Evolutionary conservation across 129 eudicot species (phyloP), one percentile per base, ranked within the genome.

Genomic region (Sambucus nigra): DNA sequence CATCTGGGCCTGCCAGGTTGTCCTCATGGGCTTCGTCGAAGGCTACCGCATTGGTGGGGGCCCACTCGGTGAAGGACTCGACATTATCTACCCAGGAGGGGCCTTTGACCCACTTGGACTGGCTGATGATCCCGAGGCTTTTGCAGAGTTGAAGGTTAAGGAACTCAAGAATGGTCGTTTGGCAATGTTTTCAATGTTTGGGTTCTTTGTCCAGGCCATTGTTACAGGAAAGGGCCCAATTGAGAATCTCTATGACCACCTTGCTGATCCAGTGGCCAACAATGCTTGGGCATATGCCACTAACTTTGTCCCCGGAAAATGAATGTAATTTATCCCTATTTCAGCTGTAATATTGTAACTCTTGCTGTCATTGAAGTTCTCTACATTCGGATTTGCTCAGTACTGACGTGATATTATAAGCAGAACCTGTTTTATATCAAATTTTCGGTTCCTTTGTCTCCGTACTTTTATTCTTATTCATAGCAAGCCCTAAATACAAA

Each of bases 261-360:
- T 80, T 40, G 70, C 65, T 52, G 83, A 80, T 21, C 88, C 88
- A 7, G 83, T 63, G 8, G 75, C 83, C 40, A 81, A 81, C 65
- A 81, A 81, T 22, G 88, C 84, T 0, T 81, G 88, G 88, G 88
- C 84, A 38, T 81, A 50, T 59, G 88, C 88, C 57, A 80, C 88
- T 5, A 80, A 80, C 82, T 80, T 80, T 58, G 88, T 72, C 9
- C 83, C 83, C 25, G 80, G 83, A 65, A 80, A 80, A 42, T 80
- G 77, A 76, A 24, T 16, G n/a, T 14, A 12, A n/a, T n/a, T n/a
- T n/a, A n/a, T n/a, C n/a, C 39, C 44, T 41, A 39, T 58, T 12
- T 10, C 8, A 26, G 1, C 20, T 51, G 57, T 51, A 51, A 26
- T 20, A 51, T 51, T 51, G 5, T 25, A 51, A 35, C 26, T 26